Conservation (phyloP, 2,329 filamentous ascomycete species). For the Exophiala xenobiotica region DNA sequence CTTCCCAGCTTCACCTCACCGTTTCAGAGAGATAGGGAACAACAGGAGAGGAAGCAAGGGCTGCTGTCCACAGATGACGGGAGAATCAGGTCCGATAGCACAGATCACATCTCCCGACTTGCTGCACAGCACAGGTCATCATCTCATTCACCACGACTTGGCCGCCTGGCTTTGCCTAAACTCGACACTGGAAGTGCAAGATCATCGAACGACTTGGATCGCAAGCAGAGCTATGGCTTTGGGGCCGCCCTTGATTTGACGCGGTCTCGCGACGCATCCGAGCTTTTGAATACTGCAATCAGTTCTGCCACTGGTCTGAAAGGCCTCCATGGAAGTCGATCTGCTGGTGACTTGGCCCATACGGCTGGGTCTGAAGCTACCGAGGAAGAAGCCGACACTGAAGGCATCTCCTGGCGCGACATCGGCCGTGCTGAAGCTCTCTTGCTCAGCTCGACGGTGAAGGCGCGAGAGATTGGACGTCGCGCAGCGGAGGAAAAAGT, state of each 20-base stretch:
- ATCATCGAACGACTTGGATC: constrained; percentile 23
- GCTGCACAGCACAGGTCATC: constrained; percentile 39
- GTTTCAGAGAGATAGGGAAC: constrained; percentile 40
- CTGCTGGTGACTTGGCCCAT: constrained; percentile 13
- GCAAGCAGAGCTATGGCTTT: constrained; percentile 35
- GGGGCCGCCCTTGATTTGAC: constrained; percentile 27
- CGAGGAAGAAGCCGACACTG: constrained; percentile 22
- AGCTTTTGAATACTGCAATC: constrained; percentile 29
- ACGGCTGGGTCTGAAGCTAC: constrained; percentile 3
- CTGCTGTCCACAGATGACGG: constrained; percentile 26
- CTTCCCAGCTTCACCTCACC: constrained; percentile 55
- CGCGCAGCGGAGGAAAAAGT: constrained; percentile 52
- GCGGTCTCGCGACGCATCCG: constrained; percentile 25
- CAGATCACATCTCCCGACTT: constrained; percentile 47
- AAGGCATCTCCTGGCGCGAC: constrained; percentile 58
- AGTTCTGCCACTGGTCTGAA: constrained; percentile 28
- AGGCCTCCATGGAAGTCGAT: constrained; percentile 27
- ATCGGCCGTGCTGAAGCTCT: constrained; percentile 75
- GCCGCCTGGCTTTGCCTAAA: constrained; percentile 49
- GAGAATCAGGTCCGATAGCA: constrained; percentile 13
- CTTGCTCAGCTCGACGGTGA: constrained; percentile 81
- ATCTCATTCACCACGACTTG: constrained; percentile 44
- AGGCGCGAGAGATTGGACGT: constrained; percentile 75
- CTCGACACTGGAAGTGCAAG: constrained; percentile 47
- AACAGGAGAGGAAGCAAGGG: constrained; percentile 34